Conservation (phyloP, 257 asterid genomes). For the Ophiorrhiza pumila region DNA sequence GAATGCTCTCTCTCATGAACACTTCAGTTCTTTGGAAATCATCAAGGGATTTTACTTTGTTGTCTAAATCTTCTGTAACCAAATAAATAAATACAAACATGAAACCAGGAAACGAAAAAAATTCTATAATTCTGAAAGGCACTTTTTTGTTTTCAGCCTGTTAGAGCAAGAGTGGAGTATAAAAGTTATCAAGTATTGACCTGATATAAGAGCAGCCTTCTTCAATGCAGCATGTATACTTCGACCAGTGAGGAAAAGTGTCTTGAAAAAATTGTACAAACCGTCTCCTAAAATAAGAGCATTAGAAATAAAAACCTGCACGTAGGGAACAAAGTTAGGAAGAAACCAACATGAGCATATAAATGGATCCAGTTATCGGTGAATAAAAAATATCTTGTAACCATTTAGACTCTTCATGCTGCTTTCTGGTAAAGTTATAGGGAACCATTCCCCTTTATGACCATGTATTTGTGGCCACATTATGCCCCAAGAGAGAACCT, state of each 20-base stretch:
- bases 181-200: constrained; percentile 16
- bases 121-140: too few species aligned
- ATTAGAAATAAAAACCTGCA: constrained; percentile 77
- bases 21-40: too few species aligned
- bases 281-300: constrained; percentile 80
- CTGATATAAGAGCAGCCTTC: constrained; percentile 33
- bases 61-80: too few species aligned
- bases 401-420: constrained; percentile 51
- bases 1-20: too few species aligned
- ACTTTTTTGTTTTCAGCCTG: neutral
- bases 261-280: constrained; percentile 69
- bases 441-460: too few species aligned
- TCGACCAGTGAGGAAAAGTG: constrained; percentile 42
- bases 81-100: too few species aligned
- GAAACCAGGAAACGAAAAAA: too few species aligned
- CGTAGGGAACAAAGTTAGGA: neutral
- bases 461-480: too few species aligned
- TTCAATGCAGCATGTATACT: constrained; percentile 47
- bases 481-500: too few species aligned
- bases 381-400: constrained; percentile 30
- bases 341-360: neutral
- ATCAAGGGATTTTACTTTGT: too few species aligned
- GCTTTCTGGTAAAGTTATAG: constrained; percentile 37
- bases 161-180: neutral
- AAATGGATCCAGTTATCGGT: neutral